Base-by-base conservation (phyloP, 495 filamentous ascomycete species). In the Penicillium manginii region DNA sequence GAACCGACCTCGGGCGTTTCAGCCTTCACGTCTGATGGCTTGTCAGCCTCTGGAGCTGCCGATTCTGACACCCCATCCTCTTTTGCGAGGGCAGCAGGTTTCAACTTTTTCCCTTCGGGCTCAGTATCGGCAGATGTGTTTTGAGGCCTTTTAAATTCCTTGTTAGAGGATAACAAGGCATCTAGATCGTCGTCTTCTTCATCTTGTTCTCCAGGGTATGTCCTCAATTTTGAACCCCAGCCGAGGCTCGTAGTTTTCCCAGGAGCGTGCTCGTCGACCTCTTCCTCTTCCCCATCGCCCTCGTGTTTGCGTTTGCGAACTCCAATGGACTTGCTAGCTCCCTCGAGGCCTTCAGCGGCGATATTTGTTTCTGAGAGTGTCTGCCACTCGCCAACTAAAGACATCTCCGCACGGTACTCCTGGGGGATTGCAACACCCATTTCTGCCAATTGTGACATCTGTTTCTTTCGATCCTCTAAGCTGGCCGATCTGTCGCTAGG, bases 321-420 rank as follows among this genome's bases (percentile, higher is more conserved):
- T n/a, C 87, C 88, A 29, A 78, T 66, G 32, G 73, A 66, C 18
- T 54, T 59, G 4, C 48, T 65, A 21, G 65, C 63, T 12, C 77
- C 64, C 5, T 64, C 73, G 7, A 76, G 72, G 29, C 83, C 82
- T 18, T 82, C 75, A 49, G 64, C 55, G 26, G 87, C 69, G 19
- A 81, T 65, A 46, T 62, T 77, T 35, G 62, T 68, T 67, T 87
- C 84, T 3, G 83, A 81, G 1, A 90, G 83, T 7, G 87, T 88
- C 65, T 90, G 82, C 94, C 94, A 99, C 46, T 94, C 89, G 19
- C 94, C 91, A n/a, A 87, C 87, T 78, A 97, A 82, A 4, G 92
- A 92, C 85, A 97, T 86, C 54, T 92, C 88, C 7, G 79, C 73
- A 51, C 91, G 78, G 61, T 86, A 86, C 64, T 93, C 88, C 29